Evolutionary conservation across 192 early-diverging fungal genomes (phyloP), one percentile per base, ranked within the genome.

Genomic region (Phlyctochytrium arcticum): DNA sequence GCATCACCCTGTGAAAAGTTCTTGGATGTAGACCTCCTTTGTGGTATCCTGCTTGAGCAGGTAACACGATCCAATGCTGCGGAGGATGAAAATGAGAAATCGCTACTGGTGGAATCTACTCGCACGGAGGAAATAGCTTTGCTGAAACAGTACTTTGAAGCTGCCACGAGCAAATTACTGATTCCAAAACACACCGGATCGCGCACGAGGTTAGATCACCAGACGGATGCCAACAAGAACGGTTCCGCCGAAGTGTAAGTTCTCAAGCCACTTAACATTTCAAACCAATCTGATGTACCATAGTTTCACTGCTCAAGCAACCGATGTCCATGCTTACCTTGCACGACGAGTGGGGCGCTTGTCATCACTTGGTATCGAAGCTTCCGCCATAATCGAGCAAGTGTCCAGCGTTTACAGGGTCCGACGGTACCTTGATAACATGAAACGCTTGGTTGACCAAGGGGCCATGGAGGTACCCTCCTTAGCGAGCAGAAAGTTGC

Each of bases 1-100:
- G 39, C 30, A 21, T 48, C 60, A 6, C 61, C 36, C 1, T 24
- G 26, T 19, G 61, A 64, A 47, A 24, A 31, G 46, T 31, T 55
- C 27, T 35, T 32, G 1, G 55, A 53, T 32, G 27, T 56, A 17
- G 71, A 71, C 27, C 37, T 74, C 24, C 27, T 71, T 12, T 46
- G 67, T 27, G 71, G 49, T 1, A 8, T 70, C 51, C 34, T 73
- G 47, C 32, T 76, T 46, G 75, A 76, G 24, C 62, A 71, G 7
- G 57, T 60, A 29, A 42, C 35, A n/a, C 30, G 56, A 49, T 34
- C 54, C 0, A 35, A 4, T 12, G 21, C 21, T 44, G 21, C 39
- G 15, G 39, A 44, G 21, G 15, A 12, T 2, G 15, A 12, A 12
- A 19, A 12, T n/a, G 39, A 44, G 12, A 44, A 1, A 12, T 44